phyloP scores from a whole-genome alignment of 495 filamentous ascomycete genomes.

The Penicillium herquei region DNA sequence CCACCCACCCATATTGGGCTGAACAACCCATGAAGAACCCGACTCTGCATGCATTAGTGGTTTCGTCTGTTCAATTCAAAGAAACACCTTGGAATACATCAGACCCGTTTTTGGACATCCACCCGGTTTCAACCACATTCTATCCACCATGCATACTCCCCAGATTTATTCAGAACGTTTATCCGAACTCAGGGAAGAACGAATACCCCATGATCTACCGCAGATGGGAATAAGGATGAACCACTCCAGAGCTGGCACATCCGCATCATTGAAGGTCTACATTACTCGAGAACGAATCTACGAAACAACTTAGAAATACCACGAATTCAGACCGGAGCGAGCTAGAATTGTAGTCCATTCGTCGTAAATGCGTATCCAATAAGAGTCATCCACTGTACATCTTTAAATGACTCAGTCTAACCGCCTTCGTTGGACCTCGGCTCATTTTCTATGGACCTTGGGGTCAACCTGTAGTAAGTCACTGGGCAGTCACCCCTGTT shows the following conservation, averaged over 20 bases:
- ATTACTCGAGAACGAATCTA: not conserved
- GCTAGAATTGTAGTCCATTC: not conserved
- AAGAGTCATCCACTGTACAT: slow-evolving; percentile 6
- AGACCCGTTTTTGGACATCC: too few species aligned
- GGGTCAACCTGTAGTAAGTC: not conserved
- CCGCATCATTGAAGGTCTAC: not conserved
- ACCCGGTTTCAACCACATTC: too few species aligned
- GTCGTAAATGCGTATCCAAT: slow-evolving; percentile 7
- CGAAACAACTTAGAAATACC: not conserved
- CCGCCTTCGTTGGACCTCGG: slow-evolving; percentile 28
- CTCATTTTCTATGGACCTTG: slow-evolving; percentile 1
- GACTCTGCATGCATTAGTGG: not conserved
- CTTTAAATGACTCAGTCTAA: slow-evolving; percentile 21
- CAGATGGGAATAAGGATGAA: not conserved
- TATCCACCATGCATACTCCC: not conserved
- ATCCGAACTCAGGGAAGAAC: not conserved
- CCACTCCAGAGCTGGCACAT: not conserved
- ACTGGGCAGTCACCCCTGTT: too few species aligned
- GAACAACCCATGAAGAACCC: slow-evolving; percentile 1
- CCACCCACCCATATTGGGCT: slow-evolving; percentile 11
- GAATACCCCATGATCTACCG: not conserved
- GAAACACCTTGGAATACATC: not conserved
- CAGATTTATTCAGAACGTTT: not conserved
- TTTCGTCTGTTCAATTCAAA: not conserved
- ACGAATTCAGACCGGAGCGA: slow-evolving; percentile 17